Conservation (phyloP, 306 rosid species). For the Erythrophleum fordii region DNA sequence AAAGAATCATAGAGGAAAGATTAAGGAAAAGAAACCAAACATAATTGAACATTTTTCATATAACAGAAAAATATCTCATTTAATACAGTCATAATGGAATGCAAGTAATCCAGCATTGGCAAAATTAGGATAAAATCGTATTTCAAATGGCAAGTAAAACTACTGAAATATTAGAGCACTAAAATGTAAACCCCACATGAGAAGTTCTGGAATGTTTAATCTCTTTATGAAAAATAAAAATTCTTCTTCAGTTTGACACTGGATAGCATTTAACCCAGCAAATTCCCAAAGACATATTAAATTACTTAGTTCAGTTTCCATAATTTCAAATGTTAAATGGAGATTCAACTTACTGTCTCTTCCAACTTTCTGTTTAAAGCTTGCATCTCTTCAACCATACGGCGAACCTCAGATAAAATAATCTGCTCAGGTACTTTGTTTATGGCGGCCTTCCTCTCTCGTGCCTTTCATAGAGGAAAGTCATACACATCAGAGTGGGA, state of each 20-base stretch:
- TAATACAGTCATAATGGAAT: constrained; percentile 19
- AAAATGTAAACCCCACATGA: not conserved
- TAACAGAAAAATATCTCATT: constrained; percentile 22
- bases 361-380: constrained; percentile 78
- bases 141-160: not conserved
- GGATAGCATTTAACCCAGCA: constrained; percentile 2
- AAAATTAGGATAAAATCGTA: not conserved
- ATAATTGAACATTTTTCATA: constrained; percentile 10
- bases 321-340: constrained; percentile 24
- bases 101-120: not conserved
- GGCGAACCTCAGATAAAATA: constrained; percentile 81
- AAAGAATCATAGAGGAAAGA: constrained; percentile 5
- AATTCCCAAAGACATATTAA: constrained; percentile 21
- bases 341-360: constrained; percentile 68
- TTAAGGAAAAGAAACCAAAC: constrained; percentile 21
- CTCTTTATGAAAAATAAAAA: not conserved
- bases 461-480: constrained; percentile 52
- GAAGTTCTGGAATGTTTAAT: constrained; percentile 11
- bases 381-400: constrained; percentile 95
- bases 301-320: constrained; percentile 25
- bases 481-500: constrained; percentile 35
- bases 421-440: constrained; percentile 84
- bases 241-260: constrained; percentile 1
- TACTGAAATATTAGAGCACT: not conserved
- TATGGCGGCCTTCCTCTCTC: constrained; percentile 73